These are phyloP conservation scores for Moringa oleifera DNA, from an alignment of 345 rosid species.

Conservation along the genomic window DNA sequence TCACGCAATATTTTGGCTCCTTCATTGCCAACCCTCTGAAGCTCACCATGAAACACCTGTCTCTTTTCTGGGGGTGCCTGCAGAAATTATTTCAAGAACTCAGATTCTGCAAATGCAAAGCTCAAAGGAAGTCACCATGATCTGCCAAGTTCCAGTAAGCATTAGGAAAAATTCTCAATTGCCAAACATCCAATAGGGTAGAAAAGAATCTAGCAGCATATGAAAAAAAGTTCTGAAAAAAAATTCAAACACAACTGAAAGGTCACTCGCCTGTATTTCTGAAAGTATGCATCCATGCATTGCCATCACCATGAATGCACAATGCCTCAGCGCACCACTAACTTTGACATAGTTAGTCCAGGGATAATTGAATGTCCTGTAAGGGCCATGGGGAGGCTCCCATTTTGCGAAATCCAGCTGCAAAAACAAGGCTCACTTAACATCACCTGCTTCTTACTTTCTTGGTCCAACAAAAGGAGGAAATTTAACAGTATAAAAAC, in stretches of 20 bases:
- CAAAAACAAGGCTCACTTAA: slow-evolving; percentile 7
- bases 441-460: neutral
- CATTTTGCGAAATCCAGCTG: slow-evolving; percentile 76
- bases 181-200: neutral
- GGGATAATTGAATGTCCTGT: slow-evolving; percentile 60
- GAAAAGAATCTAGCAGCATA: neutral
- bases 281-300: slow-evolving; percentile 92
- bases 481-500: slow-evolving; percentile 2
- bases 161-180: neutral
- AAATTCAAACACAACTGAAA: too few species aligned
- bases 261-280: slow-evolving; percentile 67
- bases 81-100: slow-evolving; percentile 3
- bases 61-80: slow-evolving; percentile 87
- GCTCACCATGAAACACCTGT: slow-evolving; percentile 43
- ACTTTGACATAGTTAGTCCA: slow-evolving; percentile 74
- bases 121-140: neutral
- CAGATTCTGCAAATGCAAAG: neutral
- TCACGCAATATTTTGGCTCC: slow-evolving; percentile 49
- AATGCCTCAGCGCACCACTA: slow-evolving; percentile 85
- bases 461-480: neutral
- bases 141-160: neutral
- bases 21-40: slow-evolving; percentile 45
- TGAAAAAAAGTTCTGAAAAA: neutral
- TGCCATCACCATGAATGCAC: slow-evolving; percentile 95
- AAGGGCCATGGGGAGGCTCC: slow-evolving; percentile 96